Base-by-base conservation (phyloP, 177 flowering plant species). In the Vitis hybrid region DNA sequence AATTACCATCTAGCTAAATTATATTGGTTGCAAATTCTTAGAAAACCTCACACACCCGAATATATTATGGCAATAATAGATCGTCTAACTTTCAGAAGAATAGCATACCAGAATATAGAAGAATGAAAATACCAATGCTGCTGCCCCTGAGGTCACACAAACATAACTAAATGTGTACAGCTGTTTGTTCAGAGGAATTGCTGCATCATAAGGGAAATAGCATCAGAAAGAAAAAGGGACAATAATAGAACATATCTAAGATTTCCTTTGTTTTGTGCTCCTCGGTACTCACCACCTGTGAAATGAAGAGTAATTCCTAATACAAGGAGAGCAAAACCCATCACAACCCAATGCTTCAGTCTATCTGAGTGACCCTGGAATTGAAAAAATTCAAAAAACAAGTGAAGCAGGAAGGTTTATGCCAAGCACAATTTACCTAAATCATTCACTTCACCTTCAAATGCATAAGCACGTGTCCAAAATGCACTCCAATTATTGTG, bases 111-210 rank as follows among this genome's bases (percentile, higher is more conserved):
- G 72, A 21, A 79, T 39, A 76, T 94, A 94, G 66, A 92, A 84
- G 58, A 75, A 61, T 13, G 97, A 89, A 72, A 94, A 91, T 51
- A 89, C 87, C 68, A 92, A 70, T 21, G 89, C 88, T 21, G 98
- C 97, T 55, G 93, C 90, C 70, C 97, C 94, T 11, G 97, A 85
- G 21, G 98, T 92, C 19, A 92, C 79, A 71, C 97, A 94, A 52
- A 88, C 91, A 76, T 94, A 94, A 81, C 93, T 94, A 72, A 91
- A 74, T 67, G 87, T 84, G 80, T 92, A 94, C 62, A 94, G 62
- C 77, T 94, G 97, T 72, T 94, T 94, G 73, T 94, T 94, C 32
- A 89, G 75, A 54, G 94, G 97, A 76, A 94, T 87, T 17, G 85
- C 97, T 94, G 96, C 80, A 80, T 60, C n/a, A 5, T 55, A 71